These are phyloP conservation scores for Fusarium transvaalense DNA, from an alignment of 2,329 filamentous ascomycete species.

Conservation along the genomic window DNA sequence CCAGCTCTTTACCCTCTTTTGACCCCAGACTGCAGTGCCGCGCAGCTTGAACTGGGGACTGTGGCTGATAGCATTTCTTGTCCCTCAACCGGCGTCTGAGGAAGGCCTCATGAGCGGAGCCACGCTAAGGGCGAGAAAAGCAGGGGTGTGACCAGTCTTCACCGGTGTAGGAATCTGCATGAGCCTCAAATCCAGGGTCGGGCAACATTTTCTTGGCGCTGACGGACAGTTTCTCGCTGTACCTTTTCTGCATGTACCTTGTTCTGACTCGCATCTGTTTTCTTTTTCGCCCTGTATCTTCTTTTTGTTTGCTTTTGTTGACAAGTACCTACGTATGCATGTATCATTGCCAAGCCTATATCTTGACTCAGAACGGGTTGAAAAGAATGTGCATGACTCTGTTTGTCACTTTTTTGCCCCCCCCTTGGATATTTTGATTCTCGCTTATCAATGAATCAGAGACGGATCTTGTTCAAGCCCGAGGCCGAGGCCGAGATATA, in stretches of 20 bases:
- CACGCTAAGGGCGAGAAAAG: not conserved
- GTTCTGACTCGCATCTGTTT: not conserved
- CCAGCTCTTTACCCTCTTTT: not conserved
- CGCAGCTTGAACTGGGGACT: not conserved
- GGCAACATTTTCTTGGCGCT: constrained; percentile 12
- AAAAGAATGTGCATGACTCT: not conserved
- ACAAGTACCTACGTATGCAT: not conserved
- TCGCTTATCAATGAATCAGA: not conserved
- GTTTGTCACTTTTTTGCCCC: not conserved
- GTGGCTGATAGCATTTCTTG: constrained; percentile 4
- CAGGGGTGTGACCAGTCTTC: constrained; percentile 13
- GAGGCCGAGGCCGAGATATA: not conserved
- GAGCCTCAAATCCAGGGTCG: constrained; percentile 29
- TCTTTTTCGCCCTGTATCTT: not conserved
- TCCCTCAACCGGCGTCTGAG: constrained; percentile 29
- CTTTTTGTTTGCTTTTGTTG: not conserved
- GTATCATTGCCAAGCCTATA: not conserved
- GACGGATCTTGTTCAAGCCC: not conserved
- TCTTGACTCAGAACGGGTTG: not conserved
- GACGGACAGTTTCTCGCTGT: not conserved
- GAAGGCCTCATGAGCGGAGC: constrained; percentile 39
- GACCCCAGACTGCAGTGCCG: not conserved
- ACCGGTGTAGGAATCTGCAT: constrained; percentile 39
- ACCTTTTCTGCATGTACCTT: not conserved
- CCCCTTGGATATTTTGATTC: not conserved